A percentile compares a stretch with the other conserved stretches of the same genome.
phyloP scores from a whole-genome alignment of 176 grass and related monocot genomes.

The Thalia dealbata region DNA sequence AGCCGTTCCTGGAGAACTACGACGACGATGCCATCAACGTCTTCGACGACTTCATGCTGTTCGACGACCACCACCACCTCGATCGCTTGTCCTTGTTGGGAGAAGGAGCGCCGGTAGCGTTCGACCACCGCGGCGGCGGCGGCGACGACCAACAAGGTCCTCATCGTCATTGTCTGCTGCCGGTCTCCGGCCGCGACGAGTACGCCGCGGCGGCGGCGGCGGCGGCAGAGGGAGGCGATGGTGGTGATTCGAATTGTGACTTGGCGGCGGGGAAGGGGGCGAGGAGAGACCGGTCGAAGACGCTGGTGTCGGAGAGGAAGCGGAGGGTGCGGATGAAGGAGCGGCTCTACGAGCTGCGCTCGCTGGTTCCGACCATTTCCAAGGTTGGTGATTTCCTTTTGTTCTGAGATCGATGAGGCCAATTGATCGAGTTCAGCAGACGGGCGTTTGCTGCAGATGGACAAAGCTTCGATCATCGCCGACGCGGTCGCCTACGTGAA shows the following conservation, averaged over 20 bases:
- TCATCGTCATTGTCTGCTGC: background rate
- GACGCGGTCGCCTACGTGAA: conserved; percentile 59
- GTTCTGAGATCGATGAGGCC: background rate
- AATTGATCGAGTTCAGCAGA: too few species aligned
- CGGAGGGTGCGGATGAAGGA: conserved; percentile 87
- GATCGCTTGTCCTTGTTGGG: background rate
- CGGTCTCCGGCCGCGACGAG: background rate
- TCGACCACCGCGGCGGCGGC: background rate
- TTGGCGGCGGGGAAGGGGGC: conserved; percentile 23
- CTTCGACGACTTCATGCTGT: conserved; percentile 24
- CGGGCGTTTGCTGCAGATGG: too few species aligned
- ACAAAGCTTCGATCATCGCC: conserved; percentile 79
- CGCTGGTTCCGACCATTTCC: conserved; percentile 86
- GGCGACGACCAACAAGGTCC: background rate
- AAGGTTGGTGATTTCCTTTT: conserved; percentile 46
- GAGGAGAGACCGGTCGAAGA: conserved; percentile 77
- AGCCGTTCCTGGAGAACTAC: conserved; percentile 3
- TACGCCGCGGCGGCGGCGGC: background rate
- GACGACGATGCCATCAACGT: background rate
- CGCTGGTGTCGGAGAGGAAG: conserved; percentile 78
- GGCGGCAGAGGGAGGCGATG: conserved; percentile 10
- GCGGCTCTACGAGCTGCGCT: conserved; percentile 79
- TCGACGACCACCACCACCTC: background rate
- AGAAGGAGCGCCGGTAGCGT: background rate
- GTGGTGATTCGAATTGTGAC: conserved; percentile 26